phyloP scores from a whole-genome alignment of 139 green algal species.

The Nannochloris sp. region DNA sequence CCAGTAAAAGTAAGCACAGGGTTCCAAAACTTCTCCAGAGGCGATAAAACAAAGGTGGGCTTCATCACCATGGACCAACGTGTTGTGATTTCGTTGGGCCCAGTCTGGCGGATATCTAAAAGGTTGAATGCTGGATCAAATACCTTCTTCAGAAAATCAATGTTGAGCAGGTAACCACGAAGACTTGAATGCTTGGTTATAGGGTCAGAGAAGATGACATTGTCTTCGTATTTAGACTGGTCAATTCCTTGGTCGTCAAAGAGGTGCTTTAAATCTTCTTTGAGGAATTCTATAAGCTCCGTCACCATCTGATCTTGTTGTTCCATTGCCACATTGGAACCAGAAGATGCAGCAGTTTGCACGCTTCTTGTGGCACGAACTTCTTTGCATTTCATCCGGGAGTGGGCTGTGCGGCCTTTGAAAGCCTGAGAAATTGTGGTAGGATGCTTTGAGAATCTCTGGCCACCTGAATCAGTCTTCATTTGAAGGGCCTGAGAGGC shows the following conservation, averaged over 20 bases:
- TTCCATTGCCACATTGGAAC: neutral
- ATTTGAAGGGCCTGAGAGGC: too few species aligned
- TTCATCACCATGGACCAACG: conserved; percentile 46
- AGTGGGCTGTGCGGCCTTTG: too few species aligned
- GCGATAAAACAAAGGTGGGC: neutral
- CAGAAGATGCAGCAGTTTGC: neutral
- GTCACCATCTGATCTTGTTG: neutral
- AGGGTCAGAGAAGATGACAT: conserved; percentile 37
- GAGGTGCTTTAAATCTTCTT: conserved; percentile 54
- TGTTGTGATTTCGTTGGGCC: conserved; percentile 53
- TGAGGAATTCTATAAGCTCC: conserved; percentile 36
- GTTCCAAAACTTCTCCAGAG: neutral
- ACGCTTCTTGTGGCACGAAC: neutral
- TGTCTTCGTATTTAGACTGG: conserved; percentile 25
- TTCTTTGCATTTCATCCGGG: too few species aligned
- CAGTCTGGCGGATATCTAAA: conserved; percentile 51
- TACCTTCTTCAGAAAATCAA: conserved; percentile 55
- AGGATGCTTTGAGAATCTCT: too few species aligned
- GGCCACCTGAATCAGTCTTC: too few species aligned
- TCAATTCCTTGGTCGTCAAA: conserved; percentile 73
- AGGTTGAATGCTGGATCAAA: conserved; percentile 65
- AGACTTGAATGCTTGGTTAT: conserved; percentile 30
- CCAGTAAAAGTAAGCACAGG: conserved; percentile 12
- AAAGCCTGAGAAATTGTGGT: too few species aligned
- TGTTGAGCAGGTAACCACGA: conserved; percentile 78